Evolutionary conservation across 2,329 filamentous ascomycete species (phyloP).

Genomic region (Colletotrichum spinosum): DNA sequence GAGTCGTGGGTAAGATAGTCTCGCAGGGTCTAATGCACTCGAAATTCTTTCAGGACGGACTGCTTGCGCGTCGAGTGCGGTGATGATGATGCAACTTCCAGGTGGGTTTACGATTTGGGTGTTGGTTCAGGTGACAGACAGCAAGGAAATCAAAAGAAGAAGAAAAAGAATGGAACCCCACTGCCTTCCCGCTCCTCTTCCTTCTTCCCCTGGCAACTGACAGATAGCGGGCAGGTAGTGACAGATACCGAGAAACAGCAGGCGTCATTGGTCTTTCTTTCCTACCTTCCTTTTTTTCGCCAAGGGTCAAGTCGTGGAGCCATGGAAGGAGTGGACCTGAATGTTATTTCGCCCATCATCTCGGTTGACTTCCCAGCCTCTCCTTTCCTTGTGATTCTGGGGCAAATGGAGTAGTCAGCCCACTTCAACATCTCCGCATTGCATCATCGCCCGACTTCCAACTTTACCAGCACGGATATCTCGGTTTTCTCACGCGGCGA

Average conservation of each 20-base stretch:
- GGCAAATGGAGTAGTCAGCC: conserved; percentile 4
- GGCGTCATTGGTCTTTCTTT: conserved; percentile 14
- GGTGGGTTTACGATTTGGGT: no score
- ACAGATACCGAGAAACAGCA: conserved; percentile 10
- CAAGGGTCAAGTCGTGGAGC: neutral
- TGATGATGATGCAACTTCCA: conserved; percentile 1
- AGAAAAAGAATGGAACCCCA: conserved; percentile 2
- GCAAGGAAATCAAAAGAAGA: neutral
- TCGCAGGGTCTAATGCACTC: conserved; percentile 3
- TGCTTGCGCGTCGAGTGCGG: conserved; percentile 15
- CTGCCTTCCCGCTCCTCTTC: neutral
- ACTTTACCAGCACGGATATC: neutral
- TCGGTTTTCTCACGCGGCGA: neutral
- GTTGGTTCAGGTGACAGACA: neutral
- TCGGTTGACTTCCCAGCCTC: conserved; percentile 23
- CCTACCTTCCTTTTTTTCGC: conserved; percentile 5
- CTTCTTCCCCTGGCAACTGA: neutral
- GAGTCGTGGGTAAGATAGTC: no score
- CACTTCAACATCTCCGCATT: conserved; percentile 27
- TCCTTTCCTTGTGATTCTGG: conserved; percentile 11
- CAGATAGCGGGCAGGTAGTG: conserved; percentile 13
- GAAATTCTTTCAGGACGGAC: conserved; percentile 2
- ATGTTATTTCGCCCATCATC: neutral
- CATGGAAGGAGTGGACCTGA: conserved; percentile 5
- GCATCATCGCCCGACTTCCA: conserved; percentile 23